Conservation (phyloP, 768 basidiomycete genomes). For the Candolleomyces efflorescens region DNA sequence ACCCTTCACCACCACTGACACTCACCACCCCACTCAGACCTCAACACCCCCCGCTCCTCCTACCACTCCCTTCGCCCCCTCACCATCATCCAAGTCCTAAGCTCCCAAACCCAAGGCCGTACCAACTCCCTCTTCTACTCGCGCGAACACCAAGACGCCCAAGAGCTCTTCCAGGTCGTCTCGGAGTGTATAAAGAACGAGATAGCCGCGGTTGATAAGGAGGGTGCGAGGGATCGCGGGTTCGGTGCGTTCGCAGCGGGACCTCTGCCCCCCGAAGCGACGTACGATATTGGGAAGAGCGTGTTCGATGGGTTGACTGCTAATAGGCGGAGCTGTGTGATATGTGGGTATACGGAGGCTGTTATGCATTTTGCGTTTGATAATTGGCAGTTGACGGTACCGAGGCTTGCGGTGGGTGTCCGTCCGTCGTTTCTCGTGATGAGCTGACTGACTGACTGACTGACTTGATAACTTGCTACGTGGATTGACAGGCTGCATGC, state of each 20-base stretch:
- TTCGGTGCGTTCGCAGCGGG: slow-evolving; percentile 48
- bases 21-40: no score
- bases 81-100: slow-evolving; percentile 67
- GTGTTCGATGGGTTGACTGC: slow-evolving; percentile 92
- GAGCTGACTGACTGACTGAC: background rate
- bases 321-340: slow-evolving; percentile 80
- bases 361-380: slow-evolving; percentile 91
- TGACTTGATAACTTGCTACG: no score
- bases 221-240: slow-evolving; percentile 67
- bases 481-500: slow-evolving; percentile 48
- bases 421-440: no score
- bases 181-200: slow-evolving; percentile 90
- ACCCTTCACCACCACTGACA: no score
- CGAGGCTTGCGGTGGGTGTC: slow-evolving; percentile 53
- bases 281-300: slow-evolving; percentile 41
- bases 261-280: slow-evolving; percentile 2
- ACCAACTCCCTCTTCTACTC: slow-evolving; percentile 71
- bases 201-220: slow-evolving; percentile 64
- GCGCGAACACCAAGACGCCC: slow-evolving; percentile 96
- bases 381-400: slow-evolving; percentile 77
- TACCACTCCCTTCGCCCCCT: slow-evolving; percentile 67
- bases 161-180: slow-evolving; percentile 94
- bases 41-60: slow-evolving; percentile 58
- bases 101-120: slow-evolving; percentile 47
- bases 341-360: slow-evolving; percentile 91